Percentiles rank a stretch among this genome's conserved stretches.
Conservation (phyloP, 192 early-diverging fungal species). For the Chytriomyces confervae region DNA sequence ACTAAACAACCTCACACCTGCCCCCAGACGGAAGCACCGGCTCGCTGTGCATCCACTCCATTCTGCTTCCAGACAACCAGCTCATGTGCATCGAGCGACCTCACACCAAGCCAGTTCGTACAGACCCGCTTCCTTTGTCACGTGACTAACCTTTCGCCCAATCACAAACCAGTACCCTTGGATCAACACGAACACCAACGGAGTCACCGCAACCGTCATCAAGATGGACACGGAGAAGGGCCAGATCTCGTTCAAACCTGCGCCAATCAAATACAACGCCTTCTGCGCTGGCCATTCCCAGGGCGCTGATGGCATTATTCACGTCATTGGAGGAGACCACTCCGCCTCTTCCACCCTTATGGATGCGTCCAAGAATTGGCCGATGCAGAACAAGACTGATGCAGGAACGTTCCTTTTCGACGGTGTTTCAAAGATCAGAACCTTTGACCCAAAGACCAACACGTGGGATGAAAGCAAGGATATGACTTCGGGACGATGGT, state of each 20-base stretch:
- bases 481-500: slow-evolving; percentile 48
- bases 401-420: slow-evolving; percentile 20
- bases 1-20: no score
- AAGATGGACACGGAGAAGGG: slow-evolving; percentile 27
- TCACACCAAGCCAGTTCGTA: slow-evolving; percentile 23
- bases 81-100: slow-evolving; percentile 29
- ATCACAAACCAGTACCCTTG: background rate
- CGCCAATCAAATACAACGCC: slow-evolving; percentile 36
- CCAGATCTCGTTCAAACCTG: background rate
- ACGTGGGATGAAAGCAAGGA: slow-evolving; percentile 26
- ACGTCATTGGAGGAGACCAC: slow-evolving; percentile 50
- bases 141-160: no score
- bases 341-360: background rate
- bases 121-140: background rate
- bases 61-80: slow-evolving; percentile 21
- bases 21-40: slow-evolving; percentile 1
- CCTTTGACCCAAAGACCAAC: slow-evolving; percentile 18
- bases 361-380: background rate
- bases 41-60: slow-evolving; percentile 21
- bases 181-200: slow-evolving; percentile 35
- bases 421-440: slow-evolving; percentile 23
- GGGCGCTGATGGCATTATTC: slow-evolving; percentile 45
- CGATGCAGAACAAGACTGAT: no score
- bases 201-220: slow-evolving; percentile 2
- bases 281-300: slow-evolving; percentile 52